Conservation (phyloP, 176 grass and related monocot species). For the Carex littledalei region DNA sequence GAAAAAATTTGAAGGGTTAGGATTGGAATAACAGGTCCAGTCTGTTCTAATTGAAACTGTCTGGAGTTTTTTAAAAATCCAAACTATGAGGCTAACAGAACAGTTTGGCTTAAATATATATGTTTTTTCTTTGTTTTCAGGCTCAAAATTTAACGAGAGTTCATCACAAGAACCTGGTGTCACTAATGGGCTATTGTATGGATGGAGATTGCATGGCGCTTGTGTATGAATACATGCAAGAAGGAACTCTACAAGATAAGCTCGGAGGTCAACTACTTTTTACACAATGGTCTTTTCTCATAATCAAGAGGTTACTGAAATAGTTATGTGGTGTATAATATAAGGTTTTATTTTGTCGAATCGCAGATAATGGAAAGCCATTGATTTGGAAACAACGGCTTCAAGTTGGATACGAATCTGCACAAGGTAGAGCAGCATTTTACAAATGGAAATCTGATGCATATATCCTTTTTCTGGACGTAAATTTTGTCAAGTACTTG, state of each 20-base stretch:
- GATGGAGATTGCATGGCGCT: slow-evolving; percentile 34
- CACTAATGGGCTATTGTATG: slow-evolving; percentile 32
- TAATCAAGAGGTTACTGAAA: background rate
- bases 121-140: too few relatives aligned
- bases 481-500: too few relatives aligned
- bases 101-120: too few relatives aligned
- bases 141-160: too few relatives aligned
- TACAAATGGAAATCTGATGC: background rate
- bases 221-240: slow-evolving; percentile 46
- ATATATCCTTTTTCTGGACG: background rate
- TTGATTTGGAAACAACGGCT: slow-evolving; percentile 34
- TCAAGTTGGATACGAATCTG: slow-evolving; percentile 36
- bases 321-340: too few relatives aligned
- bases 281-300: too few relatives aligned
- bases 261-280: slow-evolving; percentile 32
- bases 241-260: slow-evolving; percentile 37
- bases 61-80: too few relatives aligned
- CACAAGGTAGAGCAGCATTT: slow-evolving; percentile 24
- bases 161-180: too few relatives aligned
- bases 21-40: too few relatives aligned
- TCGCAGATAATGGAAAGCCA: background rate
- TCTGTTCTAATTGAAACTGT: too few relatives aligned
- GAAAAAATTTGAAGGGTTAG: too few relatives aligned
- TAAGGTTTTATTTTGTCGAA: background rate
- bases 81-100: too few relatives aligned